These are phyloP conservation scores for Eurotiales sp. DNA, from an alignment of 2,329 filamentous ascomycete species.

Conservation along the genomic window DNA sequence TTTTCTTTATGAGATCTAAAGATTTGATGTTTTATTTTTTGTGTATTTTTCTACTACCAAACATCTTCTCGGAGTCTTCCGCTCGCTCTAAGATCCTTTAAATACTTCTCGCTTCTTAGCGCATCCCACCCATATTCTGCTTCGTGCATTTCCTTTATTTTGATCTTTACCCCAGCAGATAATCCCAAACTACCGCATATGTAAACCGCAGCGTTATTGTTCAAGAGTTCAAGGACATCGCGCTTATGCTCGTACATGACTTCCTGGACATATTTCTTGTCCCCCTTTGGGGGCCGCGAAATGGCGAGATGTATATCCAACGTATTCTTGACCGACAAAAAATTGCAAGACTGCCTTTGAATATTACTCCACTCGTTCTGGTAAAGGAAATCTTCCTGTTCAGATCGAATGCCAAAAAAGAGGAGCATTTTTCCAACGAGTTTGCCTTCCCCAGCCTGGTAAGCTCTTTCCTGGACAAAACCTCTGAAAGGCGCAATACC, in stretches of 20 bases:
- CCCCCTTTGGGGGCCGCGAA: background rate
- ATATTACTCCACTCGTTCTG: background rate
- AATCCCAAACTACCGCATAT: background rate
- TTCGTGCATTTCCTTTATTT: background rate
- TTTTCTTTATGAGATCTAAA: no score
- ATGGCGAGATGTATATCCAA: background rate
- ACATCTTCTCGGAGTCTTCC: background rate
- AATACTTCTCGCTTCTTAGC: background rate
- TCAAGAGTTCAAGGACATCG: background rate
- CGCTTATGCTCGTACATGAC: background rate
- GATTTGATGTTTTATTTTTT: no score
- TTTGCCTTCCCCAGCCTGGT: background rate
- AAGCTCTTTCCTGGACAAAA: conserved; percentile 16
- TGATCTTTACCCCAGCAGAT: background rate
- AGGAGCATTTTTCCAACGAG: background rate
- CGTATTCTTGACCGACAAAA: no score
- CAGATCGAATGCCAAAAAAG: background rate
- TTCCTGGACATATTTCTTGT: background rate
- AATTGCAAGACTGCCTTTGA: background rate
- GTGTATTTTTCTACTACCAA: background rate
- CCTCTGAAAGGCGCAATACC: conserved; percentile 17
- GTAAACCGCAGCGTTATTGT: background rate
- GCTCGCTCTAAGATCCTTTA: background rate
- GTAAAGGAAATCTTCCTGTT: background rate
- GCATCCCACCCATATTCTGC: background rate